Evolutionary conservation across 169 alveolate species (phyloP).

Genomic region (Blepharisma undulans): DNA sequence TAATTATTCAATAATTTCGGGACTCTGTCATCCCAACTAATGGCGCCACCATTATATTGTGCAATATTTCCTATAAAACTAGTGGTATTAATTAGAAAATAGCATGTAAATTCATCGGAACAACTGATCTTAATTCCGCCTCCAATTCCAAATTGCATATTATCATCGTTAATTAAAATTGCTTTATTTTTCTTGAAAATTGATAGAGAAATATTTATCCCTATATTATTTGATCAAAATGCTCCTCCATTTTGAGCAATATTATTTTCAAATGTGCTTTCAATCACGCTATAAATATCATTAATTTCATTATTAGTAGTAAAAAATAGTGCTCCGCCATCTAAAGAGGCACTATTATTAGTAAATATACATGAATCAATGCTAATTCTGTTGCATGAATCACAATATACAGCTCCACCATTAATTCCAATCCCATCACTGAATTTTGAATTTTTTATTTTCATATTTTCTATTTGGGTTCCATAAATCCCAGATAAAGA

Average conservation of each 20-base stretch:
- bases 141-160: not conserved
- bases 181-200: not conserved
- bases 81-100: not conserved
- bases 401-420: not conserved
- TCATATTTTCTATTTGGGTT: not conserved
- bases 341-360: not conserved
- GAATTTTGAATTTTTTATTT: not conserved
- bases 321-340: not conserved
- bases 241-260: not conserved
- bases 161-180: too few relatives aligned
- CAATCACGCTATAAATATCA: too few relatives aligned
- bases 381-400: not conserved
- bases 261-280: not conserved
- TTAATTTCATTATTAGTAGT: not conserved
- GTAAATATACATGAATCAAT: not conserved
- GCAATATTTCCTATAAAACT: not conserved
- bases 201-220: not conserved
- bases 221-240: not conserved
- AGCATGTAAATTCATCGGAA: not conserved
- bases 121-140: not conserved
- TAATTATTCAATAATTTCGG: not conserved
- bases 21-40: not conserved
- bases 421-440: not conserved
- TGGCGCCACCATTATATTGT: slow-evolving; percentile 13
- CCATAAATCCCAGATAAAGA: not conserved